Evolutionary conservation across 495 filamentous ascomycete genomes (phyloP).

Genomic region (Glonium stellatum): DNA sequence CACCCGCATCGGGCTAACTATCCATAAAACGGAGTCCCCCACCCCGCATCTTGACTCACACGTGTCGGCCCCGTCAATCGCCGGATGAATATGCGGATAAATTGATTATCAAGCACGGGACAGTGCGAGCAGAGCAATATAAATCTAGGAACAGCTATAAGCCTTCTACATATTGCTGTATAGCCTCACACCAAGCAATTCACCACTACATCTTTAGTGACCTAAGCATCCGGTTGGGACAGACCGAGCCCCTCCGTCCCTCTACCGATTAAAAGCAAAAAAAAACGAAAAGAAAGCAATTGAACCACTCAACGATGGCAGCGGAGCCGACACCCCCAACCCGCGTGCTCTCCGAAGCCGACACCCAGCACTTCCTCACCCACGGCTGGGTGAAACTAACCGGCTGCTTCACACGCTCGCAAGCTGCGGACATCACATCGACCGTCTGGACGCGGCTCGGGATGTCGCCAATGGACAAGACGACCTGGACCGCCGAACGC

Average conservation of each 20-base stretch:
- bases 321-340: background rate
- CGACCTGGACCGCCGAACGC: conserved; percentile 50
- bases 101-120: background rate
- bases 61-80: background rate
- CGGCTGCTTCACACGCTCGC: conserved; percentile 54
- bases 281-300: too few species aligned
- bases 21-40: background rate
- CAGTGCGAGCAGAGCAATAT: background rate
- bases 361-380: conserved; percentile 59
- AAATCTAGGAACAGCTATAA: background rate
- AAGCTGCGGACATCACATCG: conserved; percentile 49
- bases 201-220: background rate
- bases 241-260: background rate
- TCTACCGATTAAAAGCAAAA: too few species aligned
- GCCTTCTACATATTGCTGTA: background rate
- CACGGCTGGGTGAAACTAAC: conserved; percentile 59
- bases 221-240: background rate
- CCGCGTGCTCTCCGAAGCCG: conserved; percentile 45
- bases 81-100: background rate
- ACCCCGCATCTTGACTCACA: background rate
- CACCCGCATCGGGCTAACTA: background rate
- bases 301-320: too few species aligned
- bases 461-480: conserved; percentile 57
- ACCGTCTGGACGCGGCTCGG: conserved; percentile 65
- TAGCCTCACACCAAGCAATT: background rate